These are phyloP conservation scores for Litchi chinensis DNA, from an alignment of 345 rosid genomes.

Conservation along the genomic window DNA sequence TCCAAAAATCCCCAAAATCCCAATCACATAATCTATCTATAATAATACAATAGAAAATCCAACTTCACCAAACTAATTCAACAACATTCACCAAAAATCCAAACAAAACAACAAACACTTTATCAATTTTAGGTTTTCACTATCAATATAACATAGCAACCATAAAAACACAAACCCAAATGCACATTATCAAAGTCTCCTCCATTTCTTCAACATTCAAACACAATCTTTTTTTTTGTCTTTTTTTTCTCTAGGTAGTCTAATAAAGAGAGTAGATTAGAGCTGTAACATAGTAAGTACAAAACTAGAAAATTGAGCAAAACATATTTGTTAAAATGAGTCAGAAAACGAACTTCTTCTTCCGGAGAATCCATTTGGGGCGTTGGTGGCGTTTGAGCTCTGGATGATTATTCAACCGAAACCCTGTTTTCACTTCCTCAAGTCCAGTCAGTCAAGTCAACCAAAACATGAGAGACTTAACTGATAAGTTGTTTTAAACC, in stretches of 20 bases:
- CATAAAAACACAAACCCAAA: neutral
- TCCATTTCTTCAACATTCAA: neutral
- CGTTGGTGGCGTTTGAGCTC: neutral
- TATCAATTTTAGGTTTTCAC: neutral
- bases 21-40: too few species aligned
- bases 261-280: too few species aligned
- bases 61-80: neutral
- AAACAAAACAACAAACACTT: neutral
- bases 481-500: too few species aligned
- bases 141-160: neutral
- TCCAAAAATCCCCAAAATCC: too few species aligned
- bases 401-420: neutral
- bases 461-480: too few species aligned
- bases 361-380: neutral
- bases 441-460: too few species aligned
- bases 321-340: neutral
- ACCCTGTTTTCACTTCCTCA: neutral
- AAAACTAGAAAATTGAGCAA: too few species aligned
- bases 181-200: neutral
- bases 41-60: neutral
- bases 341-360: neutral
- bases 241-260: too few species aligned
- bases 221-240: neutral
- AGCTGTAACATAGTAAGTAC: too few species aligned
- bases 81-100: neutral